Percentiles rank a stretch among this genome's conserved stretches.
Evolutionary conservation across 352 stramenopile genomes (phyloP).

Genomic region (Globisporangium radiosum): DNA sequence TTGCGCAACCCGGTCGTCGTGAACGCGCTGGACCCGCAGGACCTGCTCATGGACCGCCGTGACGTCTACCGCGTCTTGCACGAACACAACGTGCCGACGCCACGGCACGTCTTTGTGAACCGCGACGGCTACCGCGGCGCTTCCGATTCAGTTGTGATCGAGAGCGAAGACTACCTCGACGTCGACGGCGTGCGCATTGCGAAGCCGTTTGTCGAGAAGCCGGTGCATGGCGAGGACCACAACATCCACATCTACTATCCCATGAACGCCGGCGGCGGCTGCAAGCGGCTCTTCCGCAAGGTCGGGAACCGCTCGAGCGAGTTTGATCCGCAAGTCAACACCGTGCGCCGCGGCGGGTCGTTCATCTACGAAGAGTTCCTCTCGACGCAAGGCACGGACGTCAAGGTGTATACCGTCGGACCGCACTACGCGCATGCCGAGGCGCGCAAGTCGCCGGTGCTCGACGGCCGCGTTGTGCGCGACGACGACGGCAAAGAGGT

Average conservation of each 20-base stretch:
- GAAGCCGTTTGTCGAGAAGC: slow-evolving; percentile 99
- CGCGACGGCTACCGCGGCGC: slow-evolving; percentile 86
- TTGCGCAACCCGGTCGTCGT: slow-evolving; percentile 93
- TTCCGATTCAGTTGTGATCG: slow-evolving; percentile 30
- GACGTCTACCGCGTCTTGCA: slow-evolving; percentile 93
- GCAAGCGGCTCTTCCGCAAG: slow-evolving; percentile 99
- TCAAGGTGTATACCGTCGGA: slow-evolving; percentile 99
- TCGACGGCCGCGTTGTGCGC: slow-evolving; percentile 97
- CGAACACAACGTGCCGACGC: slow-evolving; percentile 91
- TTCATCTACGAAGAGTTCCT: slow-evolving; percentile 99
- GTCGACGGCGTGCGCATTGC: slow-evolving; percentile 93
- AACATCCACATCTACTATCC: slow-evolving; percentile 99
- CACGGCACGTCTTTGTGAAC: slow-evolving; percentile 92
- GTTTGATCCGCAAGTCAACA: slow-evolving; percentile 96
- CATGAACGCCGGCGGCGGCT: slow-evolving; percentile 96
- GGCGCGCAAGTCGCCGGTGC: slow-evolving; percentile 97
- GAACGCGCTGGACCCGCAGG: slow-evolving; percentile 96
- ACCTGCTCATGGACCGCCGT: slow-evolving; percentile 93
- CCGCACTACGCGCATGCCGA: slow-evolving; percentile 99
- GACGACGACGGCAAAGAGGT: slow-evolving; percentile 98
- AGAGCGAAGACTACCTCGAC: slow-evolving; percentile 76
- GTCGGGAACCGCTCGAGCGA: slow-evolving; percentile 86
- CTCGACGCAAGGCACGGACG: slow-evolving; percentile 98
- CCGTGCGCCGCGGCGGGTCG: slow-evolving; percentile 86
- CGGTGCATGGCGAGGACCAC: slow-evolving; percentile 99